Conservation (phyloP, 1,284 basidiomycete species). For the Ustilago trichophora region DNA sequence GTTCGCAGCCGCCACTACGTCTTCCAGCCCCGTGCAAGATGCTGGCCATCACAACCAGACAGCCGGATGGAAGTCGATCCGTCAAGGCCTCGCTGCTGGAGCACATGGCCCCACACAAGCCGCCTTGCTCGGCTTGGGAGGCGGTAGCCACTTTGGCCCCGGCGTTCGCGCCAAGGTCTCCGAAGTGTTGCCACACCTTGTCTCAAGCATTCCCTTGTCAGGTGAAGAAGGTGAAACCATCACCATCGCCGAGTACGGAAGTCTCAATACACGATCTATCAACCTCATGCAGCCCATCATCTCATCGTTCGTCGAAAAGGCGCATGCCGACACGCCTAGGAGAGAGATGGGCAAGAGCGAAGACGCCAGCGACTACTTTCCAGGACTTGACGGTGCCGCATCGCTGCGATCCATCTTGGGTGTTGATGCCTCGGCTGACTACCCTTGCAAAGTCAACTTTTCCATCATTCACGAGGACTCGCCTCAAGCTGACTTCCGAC, state of each 20-base stretch:
- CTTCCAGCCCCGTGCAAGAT: conserved; percentile 28
- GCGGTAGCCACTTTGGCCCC: conserved; percentile 64
- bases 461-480: conserved; percentile 66
- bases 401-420: conserved; percentile 39
- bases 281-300: conserved; percentile 64
- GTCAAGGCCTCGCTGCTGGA: conserved; percentile 18
- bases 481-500: conserved; percentile 64
- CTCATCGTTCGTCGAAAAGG: conserved; percentile 53
- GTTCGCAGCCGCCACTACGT: conserved; percentile 19
- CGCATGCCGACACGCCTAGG: conserved; percentile 24
- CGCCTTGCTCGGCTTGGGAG: conserved; percentile 37
- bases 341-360: conserved; percentile 18
- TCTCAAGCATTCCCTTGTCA: conserved; percentile 53
- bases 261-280: conserved; percentile 64
- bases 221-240: conserved; percentile 51
- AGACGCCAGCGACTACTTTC: conserved; percentile 31
- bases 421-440: conserved; percentile 23
- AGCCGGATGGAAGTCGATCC: conserved; percentile 34
- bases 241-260: conserved; percentile 67
- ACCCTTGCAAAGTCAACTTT: conserved; percentile 57
- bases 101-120: conserved; percentile 36
- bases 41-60: conserved; percentile 12
- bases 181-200: conserved; percentile 54
- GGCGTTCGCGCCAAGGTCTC: conserved; percentile 62
- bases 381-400: conserved; percentile 27